These are phyloP conservation scores for Oropetium thomaeum DNA, from an alignment of 176 grass and related monocot species.

Conservation along the genomic window DNA sequence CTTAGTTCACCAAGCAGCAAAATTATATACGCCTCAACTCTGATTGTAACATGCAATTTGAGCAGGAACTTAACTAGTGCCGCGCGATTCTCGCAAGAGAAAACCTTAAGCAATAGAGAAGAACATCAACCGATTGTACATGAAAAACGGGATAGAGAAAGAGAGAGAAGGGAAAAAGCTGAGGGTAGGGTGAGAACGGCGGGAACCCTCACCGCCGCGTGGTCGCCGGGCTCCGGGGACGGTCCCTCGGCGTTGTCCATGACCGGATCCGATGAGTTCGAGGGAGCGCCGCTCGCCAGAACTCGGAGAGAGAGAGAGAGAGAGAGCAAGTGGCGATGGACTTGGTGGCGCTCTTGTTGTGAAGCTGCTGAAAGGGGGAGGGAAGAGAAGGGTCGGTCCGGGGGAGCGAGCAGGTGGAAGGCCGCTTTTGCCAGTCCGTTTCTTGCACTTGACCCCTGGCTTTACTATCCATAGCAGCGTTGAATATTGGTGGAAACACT, in stretches of 20 bases:
- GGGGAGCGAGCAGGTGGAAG: not conserved
- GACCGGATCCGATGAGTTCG: slow-evolving; percentile 23
- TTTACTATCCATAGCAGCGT: not conserved
- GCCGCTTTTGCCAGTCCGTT: not conserved
- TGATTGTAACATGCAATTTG: not conserved
- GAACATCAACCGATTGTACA: not conserved
- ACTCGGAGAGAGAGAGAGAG: not conserved
- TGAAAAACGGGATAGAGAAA: not conserved
- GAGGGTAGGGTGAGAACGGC: not conserved
- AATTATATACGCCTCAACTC: not conserved
- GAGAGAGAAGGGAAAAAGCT: not conserved
- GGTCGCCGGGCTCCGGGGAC: slow-evolving; percentile 13
- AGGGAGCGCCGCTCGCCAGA: not conserved
- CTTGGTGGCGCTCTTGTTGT: slow-evolving; percentile 19
- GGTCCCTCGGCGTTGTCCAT: slow-evolving; percentile 31
- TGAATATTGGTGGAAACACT: not conserved
- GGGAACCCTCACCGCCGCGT: slow-evolving; percentile 11
- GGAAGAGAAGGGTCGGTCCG: not conserved
- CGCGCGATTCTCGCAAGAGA: not conserved
- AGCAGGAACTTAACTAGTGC: not conserved
- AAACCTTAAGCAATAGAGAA: not conserved
- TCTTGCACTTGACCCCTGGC: not conserved
- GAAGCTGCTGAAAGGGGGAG: not conserved
- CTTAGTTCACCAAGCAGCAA: not conserved
- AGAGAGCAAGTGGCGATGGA: not conserved